Evolutionary conservation across 139 green algal genomes (phyloP).

Genomic region (Diplosphaera chodatii): DNA sequence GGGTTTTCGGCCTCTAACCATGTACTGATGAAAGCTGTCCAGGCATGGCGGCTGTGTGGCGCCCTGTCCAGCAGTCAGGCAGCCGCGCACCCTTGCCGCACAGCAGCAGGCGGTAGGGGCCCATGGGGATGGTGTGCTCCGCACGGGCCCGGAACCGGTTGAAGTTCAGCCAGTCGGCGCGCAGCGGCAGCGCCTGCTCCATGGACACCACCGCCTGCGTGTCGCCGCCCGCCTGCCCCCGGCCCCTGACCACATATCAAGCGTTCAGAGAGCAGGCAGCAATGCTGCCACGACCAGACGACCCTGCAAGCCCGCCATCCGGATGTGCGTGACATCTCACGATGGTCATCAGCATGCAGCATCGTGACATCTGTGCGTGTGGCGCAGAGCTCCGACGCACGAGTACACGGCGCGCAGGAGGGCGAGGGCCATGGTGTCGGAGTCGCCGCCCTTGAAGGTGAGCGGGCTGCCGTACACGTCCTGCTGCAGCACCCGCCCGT

Average conservation of each 20-base stretch:
- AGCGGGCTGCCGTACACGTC: constrained; percentile 81
- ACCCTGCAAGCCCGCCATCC: too few species aligned
- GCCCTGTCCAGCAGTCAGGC: too few species aligned
- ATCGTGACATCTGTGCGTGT: too few species aligned
- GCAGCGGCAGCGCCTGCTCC: constrained; percentile 73
- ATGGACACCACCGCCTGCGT: constrained; percentile 49
- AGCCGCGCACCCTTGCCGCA: constrained; percentile 12
- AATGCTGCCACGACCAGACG: too few species aligned
- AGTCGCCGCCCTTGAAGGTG: constrained; percentile 59
- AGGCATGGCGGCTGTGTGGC: too few species aligned
- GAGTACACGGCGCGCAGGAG: constrained; percentile 56
- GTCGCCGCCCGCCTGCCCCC: constrained; percentile 15
- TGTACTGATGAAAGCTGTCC: too few species aligned
- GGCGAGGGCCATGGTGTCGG: constrained; percentile 62
- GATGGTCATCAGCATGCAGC: too few species aligned
- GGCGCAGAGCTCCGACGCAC: too few species aligned
- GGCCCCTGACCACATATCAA: not conserved
- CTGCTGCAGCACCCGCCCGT: constrained; percentile 38
- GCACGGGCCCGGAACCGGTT: constrained; percentile 46
- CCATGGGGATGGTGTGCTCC: constrained; percentile 54
- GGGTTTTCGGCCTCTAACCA: too few species aligned
- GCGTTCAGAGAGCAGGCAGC: too few species aligned
- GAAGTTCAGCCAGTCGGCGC: constrained; percentile 75
- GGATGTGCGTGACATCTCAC: too few species aligned
- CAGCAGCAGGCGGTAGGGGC: constrained; percentile 23